Percentiles rank a stretch among this genome's conserved stretches.
Conservation (phyloP, 257 asterid species). For the Solanum sejunctum region DNA sequence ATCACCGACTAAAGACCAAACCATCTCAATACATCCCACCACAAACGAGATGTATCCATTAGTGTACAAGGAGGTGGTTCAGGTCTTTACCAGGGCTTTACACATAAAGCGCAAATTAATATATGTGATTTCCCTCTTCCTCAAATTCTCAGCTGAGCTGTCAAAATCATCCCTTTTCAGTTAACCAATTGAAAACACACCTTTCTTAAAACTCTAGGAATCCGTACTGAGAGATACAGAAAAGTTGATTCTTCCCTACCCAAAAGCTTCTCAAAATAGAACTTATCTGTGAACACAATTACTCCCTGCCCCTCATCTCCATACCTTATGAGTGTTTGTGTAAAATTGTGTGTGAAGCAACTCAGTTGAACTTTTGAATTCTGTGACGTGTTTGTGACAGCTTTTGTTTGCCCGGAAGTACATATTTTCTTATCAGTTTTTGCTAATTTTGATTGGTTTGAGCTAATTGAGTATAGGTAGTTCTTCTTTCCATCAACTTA, state of each 20-base stretch:
- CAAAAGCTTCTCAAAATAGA: not conserved
- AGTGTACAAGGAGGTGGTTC: not conserved
- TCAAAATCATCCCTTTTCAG: not conserved
- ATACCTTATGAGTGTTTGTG: not conserved
- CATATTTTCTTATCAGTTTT: not conserved
- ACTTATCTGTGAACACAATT: not conserved
- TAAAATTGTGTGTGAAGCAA: not conserved
- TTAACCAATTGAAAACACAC: not conserved
- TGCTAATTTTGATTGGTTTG: not conserved
- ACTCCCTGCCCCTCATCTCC: not conserved
- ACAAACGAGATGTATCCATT: not conserved
- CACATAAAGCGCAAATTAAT: not conserved
- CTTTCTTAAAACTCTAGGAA: not conserved
- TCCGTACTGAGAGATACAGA: not conserved
- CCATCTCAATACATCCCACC: not conserved
- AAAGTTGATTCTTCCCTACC: not conserved
- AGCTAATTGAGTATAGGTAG: not conserved
- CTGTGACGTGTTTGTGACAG: not conserved
- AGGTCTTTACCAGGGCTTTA: not conserved
- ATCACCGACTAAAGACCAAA: not conserved
- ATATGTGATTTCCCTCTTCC: not conserved
- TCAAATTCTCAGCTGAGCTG: not conserved
- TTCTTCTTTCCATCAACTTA: not conserved
- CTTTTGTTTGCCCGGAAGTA: not conserved
- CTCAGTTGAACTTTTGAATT: not conserved